Evolutionary conservation across 495 filamentous ascomycete genomes (phyloP), one percentile per base, ranked within the genome.

Genomic region (Astrothelium macrocarpum): DNA sequence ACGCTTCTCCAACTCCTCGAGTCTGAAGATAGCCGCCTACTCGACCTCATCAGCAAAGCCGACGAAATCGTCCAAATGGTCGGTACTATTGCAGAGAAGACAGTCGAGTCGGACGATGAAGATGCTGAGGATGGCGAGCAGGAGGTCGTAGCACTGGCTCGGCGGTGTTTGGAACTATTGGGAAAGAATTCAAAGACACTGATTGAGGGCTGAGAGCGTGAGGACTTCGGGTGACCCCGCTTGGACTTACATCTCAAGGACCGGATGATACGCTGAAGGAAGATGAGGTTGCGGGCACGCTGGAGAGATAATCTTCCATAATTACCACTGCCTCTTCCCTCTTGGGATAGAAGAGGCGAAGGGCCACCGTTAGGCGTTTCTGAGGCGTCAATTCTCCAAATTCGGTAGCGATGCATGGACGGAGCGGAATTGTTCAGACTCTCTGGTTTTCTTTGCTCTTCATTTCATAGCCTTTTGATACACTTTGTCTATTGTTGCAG

Each of bases 1-100:
- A 98, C 94, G 0, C 78, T 98, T 53, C 84, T 97, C 11, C 94
- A 98, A 71, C 83, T 98, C 1, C 83, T 97, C 20, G 94, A 98
- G 74, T 96, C 94, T 0, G 91, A 94, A 71, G 92, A 98, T 68
- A 82, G 86, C 73, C 87, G 85, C 61, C 80, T 98, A 36, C 87
- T 96, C 53, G 83, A 83, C 28, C 84, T 90, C 26, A 97, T 98
- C 63, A 84, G 88, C 60, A 86, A 92, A 68, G 90, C 91, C 4
- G 87, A 92, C 42, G 89, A 93, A 61, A 85, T 98, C 69, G 86
- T 97, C 31, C 83, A 89, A 42, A 90, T 95, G 85, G 92, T 97
- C 59, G 89, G 87, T 71, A 80, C 82, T 58, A 97, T 97, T 68
- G 88, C 90, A 5, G 91, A 96, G 70, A 91, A 87, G 72, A 90